These are phyloP conservation scores for Ophiostoma piceae DNA, from an alignment of 2,329 filamentous ascomycete species.

Conservation along the genomic window DNA sequence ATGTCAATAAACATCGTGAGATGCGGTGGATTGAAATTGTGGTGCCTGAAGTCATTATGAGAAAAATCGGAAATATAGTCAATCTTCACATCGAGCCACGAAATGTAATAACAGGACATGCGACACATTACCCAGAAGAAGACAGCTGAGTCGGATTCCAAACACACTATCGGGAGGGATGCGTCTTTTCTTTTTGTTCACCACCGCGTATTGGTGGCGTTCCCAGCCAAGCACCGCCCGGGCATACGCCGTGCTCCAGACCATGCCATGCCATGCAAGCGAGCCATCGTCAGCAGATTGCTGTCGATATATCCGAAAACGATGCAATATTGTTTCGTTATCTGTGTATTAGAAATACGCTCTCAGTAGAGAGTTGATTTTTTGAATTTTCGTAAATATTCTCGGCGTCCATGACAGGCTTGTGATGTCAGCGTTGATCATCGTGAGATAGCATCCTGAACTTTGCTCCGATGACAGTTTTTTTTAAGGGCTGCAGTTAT, in stretches of 20 bases:
- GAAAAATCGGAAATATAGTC: neutral
- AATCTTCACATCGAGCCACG: neutral
- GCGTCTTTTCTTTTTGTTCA: neutral
- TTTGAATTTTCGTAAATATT: neutral
- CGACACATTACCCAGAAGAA: neutral
- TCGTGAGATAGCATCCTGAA: neutral
- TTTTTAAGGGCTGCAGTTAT: neutral
- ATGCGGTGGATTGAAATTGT: neutral
- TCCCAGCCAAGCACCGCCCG: conserved; percentile 5
- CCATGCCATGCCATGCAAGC: conserved; percentile 8
- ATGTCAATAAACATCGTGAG: neutral
- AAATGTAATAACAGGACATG: neutral
- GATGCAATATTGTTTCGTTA: conserved; percentile 1
- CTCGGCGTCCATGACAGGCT: neutral
- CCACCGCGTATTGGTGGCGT: neutral
- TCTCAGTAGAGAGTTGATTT: neutral
- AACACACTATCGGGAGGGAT: neutral
- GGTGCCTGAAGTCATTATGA: neutral
- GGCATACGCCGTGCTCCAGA: conserved; percentile 13
- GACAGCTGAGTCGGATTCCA: neutral
- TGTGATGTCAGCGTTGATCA: neutral
- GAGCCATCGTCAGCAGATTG: neutral
- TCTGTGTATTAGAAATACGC: neutral
- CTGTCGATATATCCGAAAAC: neutral
- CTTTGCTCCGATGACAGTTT: neutral